Evolutionary conservation across 108 stramenopile species (phyloP), one percentile per base, ranked within the genome.

Genomic region (Skeletonema tropicum): DNA sequence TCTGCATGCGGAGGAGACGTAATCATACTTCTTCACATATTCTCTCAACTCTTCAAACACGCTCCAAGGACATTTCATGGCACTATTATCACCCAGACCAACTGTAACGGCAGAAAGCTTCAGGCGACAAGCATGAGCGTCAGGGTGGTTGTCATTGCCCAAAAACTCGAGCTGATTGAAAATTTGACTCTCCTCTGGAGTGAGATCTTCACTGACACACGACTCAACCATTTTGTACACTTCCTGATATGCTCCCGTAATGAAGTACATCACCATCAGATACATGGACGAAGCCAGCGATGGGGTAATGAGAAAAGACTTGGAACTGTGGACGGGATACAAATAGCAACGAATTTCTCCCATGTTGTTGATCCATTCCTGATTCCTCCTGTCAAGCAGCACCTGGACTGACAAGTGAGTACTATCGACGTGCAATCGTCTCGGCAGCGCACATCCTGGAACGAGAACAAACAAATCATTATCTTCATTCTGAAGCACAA

Each of bases 271-370:
- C 57, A 98, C 86, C 85, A 99, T 94, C 62, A 99, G 84, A 74
- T 98, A 98, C 66, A 99, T 89, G n/a, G 97, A 96, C 15, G 97
- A 96, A 14, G 97, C 96, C 57, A 99, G 73, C 2, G 97, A 95
- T 6, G 97, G 97, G 31, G 99, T 96, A 58, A 92, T 86, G 55
- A 96, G 81, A 79, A 96, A 97, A n/a, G 91, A 83, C 68, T 88
- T 87, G 14, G 95, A 95, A 66, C 93, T 95, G 73, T 99, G 98
- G 59, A 99, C 90, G 11, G 98, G 98, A 75, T 98, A 99, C 29
- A 99, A 83, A 79, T 98, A 98, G 74, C 96, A 96, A 2, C 98
- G 90, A 26, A 97, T 96, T 79, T 96, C 96, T 17, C 97, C 97
- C 71, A 98, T 90, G 67, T 97, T 97, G 48, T 87, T 88, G 64